A percentile compares a stretch with the other conserved stretches of the same genome.
These are phyloP conservation scores for Penstemon newberryi DNA, from an alignment of 257 asterid species.

Conservation along the genomic window DNA sequence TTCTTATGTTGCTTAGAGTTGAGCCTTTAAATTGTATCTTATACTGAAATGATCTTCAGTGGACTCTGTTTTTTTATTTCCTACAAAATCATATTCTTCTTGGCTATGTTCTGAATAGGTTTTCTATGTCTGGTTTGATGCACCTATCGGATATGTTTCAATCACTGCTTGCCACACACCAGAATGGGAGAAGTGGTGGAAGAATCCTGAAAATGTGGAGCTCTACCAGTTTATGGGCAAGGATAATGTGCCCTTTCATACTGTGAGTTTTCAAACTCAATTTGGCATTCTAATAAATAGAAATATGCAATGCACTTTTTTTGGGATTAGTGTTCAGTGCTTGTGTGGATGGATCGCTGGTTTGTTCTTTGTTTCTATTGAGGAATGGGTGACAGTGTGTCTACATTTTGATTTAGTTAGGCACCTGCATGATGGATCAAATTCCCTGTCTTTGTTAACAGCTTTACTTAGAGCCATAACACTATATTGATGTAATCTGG, in stretches of 20 bases:
- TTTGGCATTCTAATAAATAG: neutral
- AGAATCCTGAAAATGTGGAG: conserved; percentile 94
- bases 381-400: neutral
- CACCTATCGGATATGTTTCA: conserved; percentile 94
- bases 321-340: conserved; percentile 8
- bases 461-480: neutral
- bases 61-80: neutral
- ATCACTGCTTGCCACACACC: conserved; percentile 91
- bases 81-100: conserved; percentile 18
- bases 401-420: neutral
- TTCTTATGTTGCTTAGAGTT: conserved; percentile 8
- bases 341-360: conserved; percentile 3
- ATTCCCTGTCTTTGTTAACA: neutral
- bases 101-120: conserved; percentile 53
- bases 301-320: conserved; percentile 1
- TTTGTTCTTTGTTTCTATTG: neutral
- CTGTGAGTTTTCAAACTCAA: conserved; percentile 52
- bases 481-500: conserved; percentile 17
- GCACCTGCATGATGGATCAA: neutral
- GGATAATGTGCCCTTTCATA: conserved; percentile 97
- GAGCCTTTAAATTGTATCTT: conserved; percentile 9
- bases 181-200: conserved; percentile 99
- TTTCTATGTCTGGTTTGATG: conserved; percentile 98
- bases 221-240: conserved; percentile 99
- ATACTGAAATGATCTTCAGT: conserved; percentile 13